Evolutionary conservation across 768 basidiomycete genomes (phyloP).

Genomic region (Amanita subjunquillea): DNA sequence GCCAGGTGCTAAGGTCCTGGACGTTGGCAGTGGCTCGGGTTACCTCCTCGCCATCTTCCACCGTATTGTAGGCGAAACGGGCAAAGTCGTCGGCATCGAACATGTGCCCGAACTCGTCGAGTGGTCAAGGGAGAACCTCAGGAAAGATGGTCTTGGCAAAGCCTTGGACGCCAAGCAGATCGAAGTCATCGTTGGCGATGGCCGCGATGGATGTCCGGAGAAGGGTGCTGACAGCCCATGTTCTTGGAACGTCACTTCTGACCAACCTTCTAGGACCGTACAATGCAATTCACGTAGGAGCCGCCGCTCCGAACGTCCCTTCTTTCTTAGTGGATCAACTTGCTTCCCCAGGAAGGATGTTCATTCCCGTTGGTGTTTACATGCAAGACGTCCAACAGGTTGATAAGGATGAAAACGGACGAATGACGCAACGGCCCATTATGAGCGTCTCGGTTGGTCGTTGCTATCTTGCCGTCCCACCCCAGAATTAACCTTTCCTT

Average conservation of each 20-base stretch:
- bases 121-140: conserved; percentile 60
- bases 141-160: conserved; percentile 48
- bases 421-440: conserved; percentile 49
- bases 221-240: conserved; percentile 11
- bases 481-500: neutral
- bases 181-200: conserved; percentile 66
- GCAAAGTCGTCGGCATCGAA: conserved; percentile 81
- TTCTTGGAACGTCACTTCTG: conserved; percentile 1
- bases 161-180: conserved; percentile 48
- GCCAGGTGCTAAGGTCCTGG: conserved; percentile 69
- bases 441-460: conserved; percentile 75
- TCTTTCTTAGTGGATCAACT: conserved; percentile 68
- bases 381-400: conserved; percentile 60
- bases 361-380: conserved; percentile 76
- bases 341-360: conserved; percentile 71
- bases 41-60: conserved; percentile 80
- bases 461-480: neutral
- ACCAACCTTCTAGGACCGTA: conserved; percentile 40
- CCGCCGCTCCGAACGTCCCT: conserved; percentile 74
- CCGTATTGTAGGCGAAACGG: conserved; percentile 48
- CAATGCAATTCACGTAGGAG: conserved; percentile 89
- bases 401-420: conserved; percentile 68
- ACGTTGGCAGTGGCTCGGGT: conserved; percentile 84
- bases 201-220: conserved; percentile 49
- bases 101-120: conserved; percentile 76